Base-by-base conservation (phyloP, 371 early-diverging fungal genomes). In the Umbelopsis sp. region DNA sequence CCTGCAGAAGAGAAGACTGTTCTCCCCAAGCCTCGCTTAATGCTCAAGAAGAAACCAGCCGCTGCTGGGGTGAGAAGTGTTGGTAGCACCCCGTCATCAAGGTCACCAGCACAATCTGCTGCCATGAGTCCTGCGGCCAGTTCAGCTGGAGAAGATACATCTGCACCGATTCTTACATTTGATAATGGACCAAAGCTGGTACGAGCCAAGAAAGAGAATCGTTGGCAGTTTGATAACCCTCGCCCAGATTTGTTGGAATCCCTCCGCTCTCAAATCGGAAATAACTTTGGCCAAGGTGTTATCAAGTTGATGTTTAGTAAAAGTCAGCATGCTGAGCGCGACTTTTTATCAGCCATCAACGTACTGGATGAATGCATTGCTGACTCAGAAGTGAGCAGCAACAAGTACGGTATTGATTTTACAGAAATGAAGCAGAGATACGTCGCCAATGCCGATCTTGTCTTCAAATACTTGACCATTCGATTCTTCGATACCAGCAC, bases 401-500 rank as follows among this genome's bases (percentile, higher is more conserved):
- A 72, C 24, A 77, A 74, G 32, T 88, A 84, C 66, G 82, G 82
- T 48, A 50, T 92, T 9, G 82, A 82, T 5, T 77, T 66, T 51
- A 68, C 75, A 0, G 89, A 91, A 14, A 71, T 86, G 65, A 82
- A 74, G 50, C 65, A 71, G 25, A 85, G 92, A 16, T 87, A 78
- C 65, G 70, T 93, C 14, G 88, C 87, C 37, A 88, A 89, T 76
- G 76, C 88, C 2, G 96, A 96, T 70, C 68, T 96, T 16, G 74
- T 96, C 41, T 78, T 96, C 45, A 95, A 94, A 70, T 96, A 95
- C 70, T 51, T 93, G 57, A 92, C 94, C 16, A 76, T 96, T 25
- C 89, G 96, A 16, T 90, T 96, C 81, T 91, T 88, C 74, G 96
- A 96, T 68, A 93, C 94, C n/a, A 92, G 89, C 69, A 94, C 96